Conservation (phyloP, 179 eudicot genomes). For the Camellia oleifera region DNA sequence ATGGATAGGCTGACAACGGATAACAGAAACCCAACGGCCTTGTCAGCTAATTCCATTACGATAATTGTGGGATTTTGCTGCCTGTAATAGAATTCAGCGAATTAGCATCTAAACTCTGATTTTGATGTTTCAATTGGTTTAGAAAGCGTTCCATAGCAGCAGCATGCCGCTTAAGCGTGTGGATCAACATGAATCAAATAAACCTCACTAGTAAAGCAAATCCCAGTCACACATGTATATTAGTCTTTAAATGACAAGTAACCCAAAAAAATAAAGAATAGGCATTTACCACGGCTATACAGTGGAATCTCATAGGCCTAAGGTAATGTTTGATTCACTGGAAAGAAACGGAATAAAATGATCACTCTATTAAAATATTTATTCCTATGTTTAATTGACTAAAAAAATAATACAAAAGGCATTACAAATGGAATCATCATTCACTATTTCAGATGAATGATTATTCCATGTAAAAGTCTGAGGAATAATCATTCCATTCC, state of each 20-base stretch:
- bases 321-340: no score
- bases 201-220: not conserved
- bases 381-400: no score
- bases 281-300: not conserved
- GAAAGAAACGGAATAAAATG: no score
- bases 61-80: not conserved
- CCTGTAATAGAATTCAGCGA: not conserved
- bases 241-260: not conserved
- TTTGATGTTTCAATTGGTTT: not conserved
- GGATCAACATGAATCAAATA: not conserved
- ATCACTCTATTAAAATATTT: no score
- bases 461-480: no score
- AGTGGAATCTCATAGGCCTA: no score
- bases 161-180: constrained; percentile 6
- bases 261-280: not conserved
- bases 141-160: not conserved
- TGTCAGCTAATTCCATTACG: constrained; percentile 82
- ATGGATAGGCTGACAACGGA: constrained; percentile 67
- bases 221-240: not conserved
- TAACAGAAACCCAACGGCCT: constrained; percentile 72
- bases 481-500: no score
- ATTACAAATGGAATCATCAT: no score
- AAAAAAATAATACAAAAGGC: no score
- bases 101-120: not conserved
- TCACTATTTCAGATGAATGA: no score